Conservation (phyloP, 2,329 filamentous ascomycete genomes). For the Epichloe baconii region DNA sequence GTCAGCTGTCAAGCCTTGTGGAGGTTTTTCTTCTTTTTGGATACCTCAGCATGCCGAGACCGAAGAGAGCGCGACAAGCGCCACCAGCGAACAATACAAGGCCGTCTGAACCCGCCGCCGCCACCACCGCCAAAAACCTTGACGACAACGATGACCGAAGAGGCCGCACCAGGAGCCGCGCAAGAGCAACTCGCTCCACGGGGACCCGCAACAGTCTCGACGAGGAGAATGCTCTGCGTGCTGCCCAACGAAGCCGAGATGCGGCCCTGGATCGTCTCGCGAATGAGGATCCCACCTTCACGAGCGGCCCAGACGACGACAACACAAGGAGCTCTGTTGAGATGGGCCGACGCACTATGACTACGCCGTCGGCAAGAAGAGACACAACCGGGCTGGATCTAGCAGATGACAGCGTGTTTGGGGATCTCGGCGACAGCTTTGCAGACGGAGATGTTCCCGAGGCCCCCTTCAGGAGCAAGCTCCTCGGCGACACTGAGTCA, state of each 20-base stretch:
- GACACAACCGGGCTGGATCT: conserved; percentile 36
- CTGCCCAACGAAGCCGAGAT: conserved; percentile 20
- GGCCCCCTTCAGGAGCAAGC: conserved; percentile 28
- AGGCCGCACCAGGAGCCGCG: conserved; percentile 11
- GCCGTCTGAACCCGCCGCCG: background rate
- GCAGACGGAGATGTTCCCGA: conserved; percentile 23
- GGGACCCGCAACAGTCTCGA: conserved; percentile 8
- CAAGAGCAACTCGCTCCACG: conserved; percentile 8
- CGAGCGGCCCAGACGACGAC: conserved; percentile 15
- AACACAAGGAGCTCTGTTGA: conserved; percentile 23
- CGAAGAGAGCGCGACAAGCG: conserved; percentile 7
- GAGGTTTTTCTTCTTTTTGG: background rate
- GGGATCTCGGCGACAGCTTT: conserved; percentile 30
- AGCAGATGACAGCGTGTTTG: conserved; percentile 35
- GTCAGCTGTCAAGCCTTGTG: no score
- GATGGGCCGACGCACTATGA: conserved; percentile 22
- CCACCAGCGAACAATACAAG: background rate
- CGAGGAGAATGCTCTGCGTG: conserved; percentile 15
- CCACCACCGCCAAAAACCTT: background rate
- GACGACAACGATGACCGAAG: conserved; percentile 13
- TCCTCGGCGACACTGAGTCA: conserved; percentile 34
- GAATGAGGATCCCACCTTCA: conserved; percentile 20
- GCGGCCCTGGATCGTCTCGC: conserved; percentile 23
- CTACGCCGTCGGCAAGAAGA: conserved; percentile 21
- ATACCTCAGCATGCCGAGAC: conserved; percentile 7